Conservation (phyloP, 139 green algal genomes). For the Nannochloris sp. region DNA sequence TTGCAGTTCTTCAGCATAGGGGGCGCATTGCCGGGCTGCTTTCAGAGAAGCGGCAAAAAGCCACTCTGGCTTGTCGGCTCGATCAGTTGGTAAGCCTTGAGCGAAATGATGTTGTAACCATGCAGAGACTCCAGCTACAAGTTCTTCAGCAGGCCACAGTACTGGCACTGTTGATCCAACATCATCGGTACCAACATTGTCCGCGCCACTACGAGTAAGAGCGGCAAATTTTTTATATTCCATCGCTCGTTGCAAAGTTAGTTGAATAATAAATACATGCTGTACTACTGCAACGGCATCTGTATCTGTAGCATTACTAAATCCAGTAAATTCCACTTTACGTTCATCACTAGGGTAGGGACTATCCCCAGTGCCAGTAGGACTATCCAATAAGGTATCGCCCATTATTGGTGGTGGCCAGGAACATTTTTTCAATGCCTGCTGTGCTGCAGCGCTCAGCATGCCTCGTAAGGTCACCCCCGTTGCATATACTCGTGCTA, state of each 20-base stretch:
- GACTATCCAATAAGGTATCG: too few species aligned
- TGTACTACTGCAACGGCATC: conserved; percentile 1
- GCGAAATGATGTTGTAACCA: conserved; percentile 25
- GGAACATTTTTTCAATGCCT: background rate
- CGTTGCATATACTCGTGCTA: background rate
- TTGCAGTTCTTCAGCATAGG: conserved; percentile 26
- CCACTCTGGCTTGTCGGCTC: conserved; percentile 38
- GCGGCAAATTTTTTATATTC: conserved; percentile 10
- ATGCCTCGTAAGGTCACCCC: background rate
- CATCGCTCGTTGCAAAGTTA: conserved; percentile 20
- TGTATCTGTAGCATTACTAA: background rate
- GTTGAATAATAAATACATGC: conserved; percentile 17
- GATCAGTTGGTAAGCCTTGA: conserved; percentile 25
- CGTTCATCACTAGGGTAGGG: too few species aligned
- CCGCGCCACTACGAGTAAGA: background rate
- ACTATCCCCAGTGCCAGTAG: too few species aligned
- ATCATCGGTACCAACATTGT: background rate
- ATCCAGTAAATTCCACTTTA: too few species aligned
- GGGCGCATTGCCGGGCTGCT: conserved; percentile 2
- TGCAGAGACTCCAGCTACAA: conserved; percentile 11
- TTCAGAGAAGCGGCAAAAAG: conserved; percentile 31
- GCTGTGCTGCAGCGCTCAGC: background rate
- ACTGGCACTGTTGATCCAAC: conserved; percentile 1
- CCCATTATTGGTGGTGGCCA: conserved; percentile 18
- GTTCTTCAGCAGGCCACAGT: conserved; percentile 36